phyloP scores from a whole-genome alignment of 768 basidiomycete genomes.

The Hortiboletus flavorubellus region DNA sequence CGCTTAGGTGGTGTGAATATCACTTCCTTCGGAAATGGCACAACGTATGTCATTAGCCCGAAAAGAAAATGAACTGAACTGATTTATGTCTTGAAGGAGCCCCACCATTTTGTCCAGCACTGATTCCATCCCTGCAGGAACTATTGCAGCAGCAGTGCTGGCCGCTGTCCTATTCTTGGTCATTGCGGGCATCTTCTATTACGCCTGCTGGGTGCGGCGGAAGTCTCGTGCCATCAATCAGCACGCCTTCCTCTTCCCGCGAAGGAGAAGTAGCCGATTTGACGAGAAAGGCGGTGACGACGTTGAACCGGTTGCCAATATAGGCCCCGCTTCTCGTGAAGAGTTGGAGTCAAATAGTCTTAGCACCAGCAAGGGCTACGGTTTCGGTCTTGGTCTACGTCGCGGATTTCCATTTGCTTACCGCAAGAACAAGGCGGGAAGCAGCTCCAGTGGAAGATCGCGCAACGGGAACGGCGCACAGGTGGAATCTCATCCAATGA shows the following conservation, averaged over 20 bases:
- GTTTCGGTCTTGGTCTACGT: slow-evolving; percentile 32
- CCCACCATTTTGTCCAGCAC: slow-evolving; percentile 14
- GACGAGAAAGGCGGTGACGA: slow-evolving; percentile 3
- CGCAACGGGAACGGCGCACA: slow-evolving; percentile 7
- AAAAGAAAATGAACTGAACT: neutral
- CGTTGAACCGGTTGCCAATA: slow-evolving; percentile 9
- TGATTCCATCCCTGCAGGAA: slow-evolving; percentile 44
- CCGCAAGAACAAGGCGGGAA: slow-evolving; percentile 23
- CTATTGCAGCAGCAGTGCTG: slow-evolving; percentile 64
- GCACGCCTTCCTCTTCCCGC: neutral
- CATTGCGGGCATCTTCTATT: slow-evolving; percentile 41
- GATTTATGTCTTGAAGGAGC: slow-evolving; percentile 14
- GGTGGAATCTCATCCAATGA: slow-evolving; percentile 23
- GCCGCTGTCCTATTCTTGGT: slow-evolving; percentile 53
- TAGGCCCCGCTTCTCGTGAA: slow-evolving; percentile 14
- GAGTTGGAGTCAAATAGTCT: slow-evolving; percentile 27
- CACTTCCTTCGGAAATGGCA: slow-evolving; percentile 35
- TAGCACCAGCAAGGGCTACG: slow-evolving; percentile 33
- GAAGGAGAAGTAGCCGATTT: neutral
- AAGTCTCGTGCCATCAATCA: slow-evolving; percentile 33
- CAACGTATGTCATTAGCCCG: slow-evolving; percentile 28
- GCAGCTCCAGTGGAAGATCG: slow-evolving; percentile 18
- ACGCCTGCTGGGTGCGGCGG: slow-evolving; percentile 47
- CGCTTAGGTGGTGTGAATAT: slow-evolving; percentile 48
- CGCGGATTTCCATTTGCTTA: slow-evolving; percentile 24